Base-by-base conservation (phyloP, 2,329 filamentous ascomycete genomes). In the Monilinia aucupariae region DNA sequence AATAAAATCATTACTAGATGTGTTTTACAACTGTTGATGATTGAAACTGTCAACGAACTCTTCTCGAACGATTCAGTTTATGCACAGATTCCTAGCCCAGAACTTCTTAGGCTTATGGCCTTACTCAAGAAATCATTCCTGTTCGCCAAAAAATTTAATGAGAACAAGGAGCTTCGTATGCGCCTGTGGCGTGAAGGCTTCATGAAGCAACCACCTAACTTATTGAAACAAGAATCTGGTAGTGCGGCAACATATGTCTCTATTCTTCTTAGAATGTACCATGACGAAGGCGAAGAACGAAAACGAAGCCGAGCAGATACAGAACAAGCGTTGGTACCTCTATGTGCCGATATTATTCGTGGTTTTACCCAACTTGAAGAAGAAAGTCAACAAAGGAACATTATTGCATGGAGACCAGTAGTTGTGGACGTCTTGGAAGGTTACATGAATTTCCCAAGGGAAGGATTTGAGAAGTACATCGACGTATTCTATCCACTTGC, bases 1-100 rank as follows among this genome's bases (percentile, higher is more conserved):
- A 99, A 99, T 78, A 90, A 93, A 69, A 99, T 99, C 75, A 99
- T 99, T 76, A 97, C 93, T 17, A 93, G 96, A 69, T 99, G 94
- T 74, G 96, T 99, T 4, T 81, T 99, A 10, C 96, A 99, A 76
- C 84, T 99, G 2, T 85, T 99, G 67, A 99, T 99, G 92, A 99
- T 99, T 70, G 96, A 99, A 76, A 99, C 96, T 0, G 96, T 99
- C 49, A 96, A 96, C 72, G 96, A 99, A 76, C 85, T 99, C 55
- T 99, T 99, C 79, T 96, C 92, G 70, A 99, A 97, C 75, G 92
- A 97, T 73, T 85, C 90, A 1, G 96, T 99, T 20, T 99, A 99
- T 74, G 82, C 87, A 7, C 87, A 96, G 74, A 99, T 99, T 47
- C 96, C 94, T 0, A 96, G 92, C 0, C 79, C 84, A 12, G 92